These are phyloP conservation scores for Teunomyces cretensis DNA, from an alignment of 805 yeast species.

Conservation along the genomic window DNA sequence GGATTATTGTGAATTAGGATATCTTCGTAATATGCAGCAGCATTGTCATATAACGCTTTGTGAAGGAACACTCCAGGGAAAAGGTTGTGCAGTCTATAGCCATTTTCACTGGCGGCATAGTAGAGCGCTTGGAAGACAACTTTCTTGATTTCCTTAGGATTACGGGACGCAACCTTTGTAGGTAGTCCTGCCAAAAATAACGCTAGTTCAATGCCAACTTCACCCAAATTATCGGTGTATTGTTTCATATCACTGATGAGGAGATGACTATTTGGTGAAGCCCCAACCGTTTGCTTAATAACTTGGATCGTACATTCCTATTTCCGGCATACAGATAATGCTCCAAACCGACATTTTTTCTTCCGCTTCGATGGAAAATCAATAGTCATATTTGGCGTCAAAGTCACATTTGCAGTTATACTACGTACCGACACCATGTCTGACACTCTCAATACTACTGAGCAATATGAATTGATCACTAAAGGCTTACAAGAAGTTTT, in stretches of 20 bases:
- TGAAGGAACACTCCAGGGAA: constrained; percentile 10
- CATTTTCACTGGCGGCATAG: constrained; percentile 22
- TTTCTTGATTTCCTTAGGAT: constrained; percentile 13
- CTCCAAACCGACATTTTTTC: background rate
- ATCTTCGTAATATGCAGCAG: background rate
- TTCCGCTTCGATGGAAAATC: background rate
- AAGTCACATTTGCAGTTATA: background rate
- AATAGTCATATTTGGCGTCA: background rate
- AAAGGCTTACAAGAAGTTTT: constrained; percentile 89
- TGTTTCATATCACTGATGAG: background rate
- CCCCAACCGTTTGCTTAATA: background rate
- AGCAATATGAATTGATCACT: constrained; percentile 73
- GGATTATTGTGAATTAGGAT: background rate
- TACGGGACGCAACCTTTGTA: constrained; percentile 11
- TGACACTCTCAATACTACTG: constrained; percentile 48
- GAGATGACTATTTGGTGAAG: background rate
- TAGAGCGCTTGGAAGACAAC: constrained; percentile 30
- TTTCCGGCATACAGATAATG: background rate
- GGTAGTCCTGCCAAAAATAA: constrained; percentile 29
- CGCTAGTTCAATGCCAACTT: constrained; percentile 10
- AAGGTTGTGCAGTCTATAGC: constrained; percentile 11
- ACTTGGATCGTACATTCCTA: background rate
- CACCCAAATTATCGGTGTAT: background rate
- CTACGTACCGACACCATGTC: constrained; percentile 15
- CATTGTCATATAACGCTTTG: background rate